These are phyloP conservation scores for Pyrus bretschneideri DNA, from an alignment of 306 rosid genomes.

Conservation along the genomic window DNA sequence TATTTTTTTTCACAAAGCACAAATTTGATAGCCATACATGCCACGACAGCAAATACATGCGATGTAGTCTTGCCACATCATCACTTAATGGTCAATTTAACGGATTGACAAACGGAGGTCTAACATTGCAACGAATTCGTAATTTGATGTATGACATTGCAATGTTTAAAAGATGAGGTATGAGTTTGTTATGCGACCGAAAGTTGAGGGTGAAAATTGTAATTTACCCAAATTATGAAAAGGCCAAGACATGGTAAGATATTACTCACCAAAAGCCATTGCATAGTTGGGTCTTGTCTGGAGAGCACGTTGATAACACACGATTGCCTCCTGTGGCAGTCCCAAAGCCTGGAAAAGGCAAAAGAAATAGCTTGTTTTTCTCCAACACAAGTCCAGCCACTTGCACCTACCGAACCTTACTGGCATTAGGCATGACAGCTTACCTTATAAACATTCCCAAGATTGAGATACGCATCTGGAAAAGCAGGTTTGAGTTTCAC, in stretches of 20 bases:
- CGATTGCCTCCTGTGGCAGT: conserved; percentile 91
- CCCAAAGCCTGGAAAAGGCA: conserved; percentile 79
- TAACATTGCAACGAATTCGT: no score
- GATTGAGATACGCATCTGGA: conserved; percentile 98
- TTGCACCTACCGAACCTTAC: conserved; percentile 41
- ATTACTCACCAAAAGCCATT: conserved; percentile 79
- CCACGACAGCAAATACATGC: no score
- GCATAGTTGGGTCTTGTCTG: conserved; percentile 86
- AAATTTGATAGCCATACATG: no score
- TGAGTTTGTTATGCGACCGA: no score
- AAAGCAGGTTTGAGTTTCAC: conserved; percentile 92
- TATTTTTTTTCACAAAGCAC: no score
- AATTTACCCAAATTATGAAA: no score
- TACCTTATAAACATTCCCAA: conserved; percentile 99
- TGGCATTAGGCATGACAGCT: conserved; percentile 38
- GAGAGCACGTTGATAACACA: conserved; percentile 90
- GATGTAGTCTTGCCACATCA: no score
- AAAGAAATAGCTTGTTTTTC: conserved; percentile 41
- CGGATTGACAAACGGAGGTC: no score
- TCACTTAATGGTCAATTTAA: no score
- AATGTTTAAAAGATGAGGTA: no score
- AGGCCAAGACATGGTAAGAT: neutral
- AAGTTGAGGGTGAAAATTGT: no score
- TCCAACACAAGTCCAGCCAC: conserved; percentile 35
- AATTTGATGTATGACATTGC: no score